Evolutionary conservation across 371 early-diverging fungal genomes (phyloP).

Genomic region (Lichtheimia ornata): DNA sequence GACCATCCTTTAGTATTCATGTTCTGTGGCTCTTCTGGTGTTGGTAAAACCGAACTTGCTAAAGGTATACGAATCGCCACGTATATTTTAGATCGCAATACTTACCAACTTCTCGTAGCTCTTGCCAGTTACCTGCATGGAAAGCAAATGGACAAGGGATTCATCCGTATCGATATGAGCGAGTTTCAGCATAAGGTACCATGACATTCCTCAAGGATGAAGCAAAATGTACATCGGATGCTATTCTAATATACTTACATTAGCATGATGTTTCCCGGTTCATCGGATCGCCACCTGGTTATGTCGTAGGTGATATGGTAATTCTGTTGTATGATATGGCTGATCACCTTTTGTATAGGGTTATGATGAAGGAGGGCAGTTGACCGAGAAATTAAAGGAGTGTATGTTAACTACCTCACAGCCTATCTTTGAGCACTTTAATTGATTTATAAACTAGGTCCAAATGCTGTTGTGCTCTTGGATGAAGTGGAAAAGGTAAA

Average conservation of each 20-base stretch:
- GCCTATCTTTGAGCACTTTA: not conserved
- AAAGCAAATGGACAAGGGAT: constrained; percentile 52
- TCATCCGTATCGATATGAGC: constrained; percentile 71
- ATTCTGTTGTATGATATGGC: not conserved
- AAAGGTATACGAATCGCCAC: constrained; percentile 45
- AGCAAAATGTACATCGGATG: constrained; percentile 2
- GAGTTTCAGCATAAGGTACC: constrained; percentile 60
- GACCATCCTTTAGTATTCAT: constrained; percentile 74
- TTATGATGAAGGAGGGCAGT: constrained; percentile 70
- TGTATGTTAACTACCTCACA: constrained; percentile 24
- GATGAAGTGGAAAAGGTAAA: constrained; percentile 67
- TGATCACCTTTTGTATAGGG: constrained; percentile 26
- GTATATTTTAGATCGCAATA: constrained; percentile 25
- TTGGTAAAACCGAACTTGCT: constrained; percentile 76
- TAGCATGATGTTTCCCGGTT: constrained; percentile 68
- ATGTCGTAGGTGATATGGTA: constrained; percentile 49
- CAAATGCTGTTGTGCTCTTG: constrained; percentile 57
- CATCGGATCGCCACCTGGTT: constrained; percentile 73
- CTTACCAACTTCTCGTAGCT: constrained; percentile 20
- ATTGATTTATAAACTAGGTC: constrained; percentile 27
- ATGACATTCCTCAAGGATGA: too few relatives aligned
- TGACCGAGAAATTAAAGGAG: constrained; percentile 70
- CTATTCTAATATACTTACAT: not conserved
- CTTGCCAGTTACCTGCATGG: constrained; percentile 55
- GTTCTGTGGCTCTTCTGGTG: constrained; percentile 74